Base-by-base conservation (phyloP, 116 monocot genomes). In the Dioscorea cayenensis region DNA sequence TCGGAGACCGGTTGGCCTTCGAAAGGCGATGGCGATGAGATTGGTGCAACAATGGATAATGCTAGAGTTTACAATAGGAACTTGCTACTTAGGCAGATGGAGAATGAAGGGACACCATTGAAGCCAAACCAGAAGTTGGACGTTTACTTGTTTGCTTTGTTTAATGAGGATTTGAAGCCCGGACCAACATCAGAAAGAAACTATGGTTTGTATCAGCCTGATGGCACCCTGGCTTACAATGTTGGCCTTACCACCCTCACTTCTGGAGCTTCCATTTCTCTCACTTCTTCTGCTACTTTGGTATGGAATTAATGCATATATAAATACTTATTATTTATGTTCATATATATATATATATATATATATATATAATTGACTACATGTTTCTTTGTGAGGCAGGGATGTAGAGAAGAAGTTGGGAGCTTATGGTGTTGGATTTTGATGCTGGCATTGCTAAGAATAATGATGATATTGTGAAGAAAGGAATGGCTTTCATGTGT, bases 171-270 rank as follows among this genome's bases (percentile, higher is more conserved):
- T 64, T 51, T 86, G 81, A 96, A 96, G 86, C 92, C 92, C 36
- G 90, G 90, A 4, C 96, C 92, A 20, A 69, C 88, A 22, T 92
- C 92, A n/a, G 96, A 97, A 82, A 80, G 96, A 81, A 97, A 97
- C 75, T 92, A 92, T 64, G 96, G 92, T 1, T 66, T 97, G 66
- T 97, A 86, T 66, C 77, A 78, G 65, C 90, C 96, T 8, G 90
- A 97, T 50, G 86, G 90, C 4, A 86, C 84, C 58, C 81, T 86
- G 79, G 90, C 84, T 3, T 97, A 97, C 70, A 81, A 85, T 65
- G 69, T 83, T 11, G 88, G 84, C 10, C 75, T 84, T 27, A 43
- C 61, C 4, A 51, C 81, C 11, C 14, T 77, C 22, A 36, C 82
- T 5, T 52, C 72, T 4, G 69, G 79, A 16, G 75, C 88, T 4